These are phyloP conservation scores for Boeremia lycopersici DNA, from an alignment of 2,329 filamentous ascomycete species.

Conservation along the genomic window DNA sequence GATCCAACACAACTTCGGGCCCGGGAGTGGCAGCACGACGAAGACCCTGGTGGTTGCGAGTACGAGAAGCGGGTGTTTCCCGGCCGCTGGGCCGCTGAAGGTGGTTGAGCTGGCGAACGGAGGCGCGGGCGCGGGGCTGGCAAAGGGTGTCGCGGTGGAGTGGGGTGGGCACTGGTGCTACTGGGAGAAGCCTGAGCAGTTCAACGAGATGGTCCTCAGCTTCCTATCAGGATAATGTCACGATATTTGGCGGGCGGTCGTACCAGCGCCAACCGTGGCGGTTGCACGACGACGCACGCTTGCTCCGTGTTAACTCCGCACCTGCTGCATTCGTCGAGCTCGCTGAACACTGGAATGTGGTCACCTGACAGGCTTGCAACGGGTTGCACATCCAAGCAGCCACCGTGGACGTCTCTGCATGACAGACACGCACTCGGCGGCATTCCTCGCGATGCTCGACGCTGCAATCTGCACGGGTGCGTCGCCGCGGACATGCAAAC, in stretches of 20 bases:
- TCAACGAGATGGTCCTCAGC: conserved; percentile 26
- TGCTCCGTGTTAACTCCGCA: not conserved
- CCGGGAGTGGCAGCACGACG: conserved; percentile 19
- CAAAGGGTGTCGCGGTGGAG: conserved; percentile 25
- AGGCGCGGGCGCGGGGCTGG: conserved; percentile 11
- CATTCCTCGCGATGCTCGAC: not conserved
- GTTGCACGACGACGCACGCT: not conserved
- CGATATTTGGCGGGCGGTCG: too few species aligned
- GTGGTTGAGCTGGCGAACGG: conserved; percentile 31
- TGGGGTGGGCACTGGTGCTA: conserved; percentile 44
- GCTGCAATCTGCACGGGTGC: not conserved
- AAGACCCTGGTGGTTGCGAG: conserved; percentile 34
- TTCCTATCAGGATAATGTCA: conserved; percentile 12
- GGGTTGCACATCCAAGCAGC: not conserved
- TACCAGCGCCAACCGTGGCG: too few species aligned
- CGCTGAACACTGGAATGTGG: not conserved
- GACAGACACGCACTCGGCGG: not conserved
- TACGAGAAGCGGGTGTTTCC: conserved; percentile 38
- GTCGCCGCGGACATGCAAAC: not conserved
- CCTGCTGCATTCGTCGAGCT: not conserved
- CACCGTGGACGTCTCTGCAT: not conserved
- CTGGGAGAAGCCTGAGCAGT: conserved; percentile 36
- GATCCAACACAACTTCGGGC: conserved; percentile 28
- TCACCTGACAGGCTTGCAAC: not conserved
- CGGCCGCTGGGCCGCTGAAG: conserved; percentile 30